A percentile compares a stretch with the other conserved stretches of the same genome.
These are phyloP conservation scores for Bauhinia variegata DNA, from an alignment of 306 rosid genomes.

Conservation along the genomic window DNA sequence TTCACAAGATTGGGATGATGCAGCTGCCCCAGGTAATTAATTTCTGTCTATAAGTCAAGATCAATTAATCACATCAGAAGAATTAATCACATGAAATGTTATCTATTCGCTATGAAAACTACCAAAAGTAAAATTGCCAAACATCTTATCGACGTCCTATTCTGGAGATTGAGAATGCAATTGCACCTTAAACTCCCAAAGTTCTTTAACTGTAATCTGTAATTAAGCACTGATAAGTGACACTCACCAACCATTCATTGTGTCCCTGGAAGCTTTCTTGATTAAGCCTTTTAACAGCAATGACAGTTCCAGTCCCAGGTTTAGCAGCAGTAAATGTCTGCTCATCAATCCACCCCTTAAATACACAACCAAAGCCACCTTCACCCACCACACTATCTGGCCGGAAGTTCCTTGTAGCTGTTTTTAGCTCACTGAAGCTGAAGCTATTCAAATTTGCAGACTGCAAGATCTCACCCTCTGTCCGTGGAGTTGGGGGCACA, in stretches of 20 bases:
- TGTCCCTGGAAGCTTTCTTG: constrained; percentile 97
- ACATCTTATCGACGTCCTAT: constrained; percentile 12
- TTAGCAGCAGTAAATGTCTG: constrained; percentile 66
- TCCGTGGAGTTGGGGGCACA: constrained; percentile 73
- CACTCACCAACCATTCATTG: constrained; percentile 99
- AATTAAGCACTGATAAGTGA: constrained; percentile 23
- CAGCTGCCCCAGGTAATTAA: constrained; percentile 90
- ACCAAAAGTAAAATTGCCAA: constrained; percentile 18
- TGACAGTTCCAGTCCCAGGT: constrained; percentile 87
- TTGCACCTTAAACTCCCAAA: constrained; percentile 16
- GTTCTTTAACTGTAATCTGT: not conserved
- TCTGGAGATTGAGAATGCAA: constrained; percentile 17
- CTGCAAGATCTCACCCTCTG: constrained; percentile 90
- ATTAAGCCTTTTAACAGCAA: constrained; percentile 93
- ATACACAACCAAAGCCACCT: constrained; percentile 94
- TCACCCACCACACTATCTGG: constrained; percentile 98
- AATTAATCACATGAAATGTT: constrained; percentile 15
- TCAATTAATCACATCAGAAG: constrained; percentile 31
- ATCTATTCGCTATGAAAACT: constrained; percentile 17
- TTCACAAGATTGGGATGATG: constrained; percentile 91
- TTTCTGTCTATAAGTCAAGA: constrained; percentile 70
- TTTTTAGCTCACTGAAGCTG: constrained; percentile 68
- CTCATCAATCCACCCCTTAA: constrained; percentile 96
- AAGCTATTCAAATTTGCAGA: constrained; percentile 80
- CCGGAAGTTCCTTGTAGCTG: constrained; percentile 92